Evolutionary conservation across 2,329 filamentous ascomycete species (phyloP).

Genomic region (Chaetothyriales sp.): DNA sequence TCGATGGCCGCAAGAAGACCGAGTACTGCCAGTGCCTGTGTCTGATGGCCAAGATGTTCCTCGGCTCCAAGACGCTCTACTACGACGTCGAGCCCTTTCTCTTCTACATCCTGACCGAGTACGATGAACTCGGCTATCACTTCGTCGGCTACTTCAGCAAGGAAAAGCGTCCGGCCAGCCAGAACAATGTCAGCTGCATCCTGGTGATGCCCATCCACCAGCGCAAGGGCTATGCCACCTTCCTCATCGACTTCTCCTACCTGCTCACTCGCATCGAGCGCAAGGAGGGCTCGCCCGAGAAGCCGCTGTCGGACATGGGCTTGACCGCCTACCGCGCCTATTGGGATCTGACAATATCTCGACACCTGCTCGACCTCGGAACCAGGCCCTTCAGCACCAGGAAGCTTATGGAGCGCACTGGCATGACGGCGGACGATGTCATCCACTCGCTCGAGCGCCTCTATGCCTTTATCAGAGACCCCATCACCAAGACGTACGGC

Average conservation of each 20-base stretch:
- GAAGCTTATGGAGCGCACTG: slow-evolving; percentile 50
- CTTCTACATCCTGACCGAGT: slow-evolving; percentile 93
- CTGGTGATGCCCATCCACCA: slow-evolving; percentile 91
- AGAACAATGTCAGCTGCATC: slow-evolving; percentile 97
- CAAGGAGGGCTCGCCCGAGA: slow-evolving; percentile 91
- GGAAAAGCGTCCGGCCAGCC: slow-evolving; percentile 84
- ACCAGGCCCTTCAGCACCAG: slow-evolving; percentile 42
- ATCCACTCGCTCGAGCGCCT: slow-evolving; percentile 84
- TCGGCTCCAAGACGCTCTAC: slow-evolving; percentile 96
- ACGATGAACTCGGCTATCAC: slow-evolving; percentile 79
- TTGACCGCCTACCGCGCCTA: slow-evolving; percentile 95
- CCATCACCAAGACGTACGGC: slow-evolving; percentile 74
- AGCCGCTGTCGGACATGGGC: slow-evolving; percentile 94
- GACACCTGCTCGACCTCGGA: slow-evolving; percentile 53
- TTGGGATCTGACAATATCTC: slow-evolving; percentile 80
- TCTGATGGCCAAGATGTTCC: slow-evolving; percentile 84
- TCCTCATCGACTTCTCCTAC: slow-evolving; percentile 97
- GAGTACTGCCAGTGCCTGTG: slow-evolving; percentile 97
- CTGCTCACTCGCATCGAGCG: slow-evolving; percentile 82
- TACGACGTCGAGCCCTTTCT: slow-evolving; percentile 99
- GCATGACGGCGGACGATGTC: slow-evolving; percentile 92
- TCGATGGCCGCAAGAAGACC: slow-evolving; percentile 81
- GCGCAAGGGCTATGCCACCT: slow-evolving; percentile 88
- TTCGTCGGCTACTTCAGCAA: slow-evolving; percentile 99
- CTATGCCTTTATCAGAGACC: slow-evolving; percentile 76